Conservation (phyloP, 176 grass and related monocot genomes). For the Carex parvula region DNA sequence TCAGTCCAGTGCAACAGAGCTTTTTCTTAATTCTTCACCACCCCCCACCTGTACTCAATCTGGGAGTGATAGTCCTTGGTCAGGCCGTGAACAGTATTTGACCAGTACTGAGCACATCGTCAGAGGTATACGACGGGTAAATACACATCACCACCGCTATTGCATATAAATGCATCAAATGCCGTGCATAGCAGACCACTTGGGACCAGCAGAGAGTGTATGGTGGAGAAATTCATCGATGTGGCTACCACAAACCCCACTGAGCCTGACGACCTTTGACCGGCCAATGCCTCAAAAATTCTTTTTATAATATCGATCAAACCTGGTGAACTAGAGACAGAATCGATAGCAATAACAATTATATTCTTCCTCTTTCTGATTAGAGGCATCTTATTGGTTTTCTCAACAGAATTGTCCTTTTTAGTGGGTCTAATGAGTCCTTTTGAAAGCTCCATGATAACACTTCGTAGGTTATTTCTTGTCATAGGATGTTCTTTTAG, state of each 20-base stretch:
- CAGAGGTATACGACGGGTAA: constrained; percentile 60
- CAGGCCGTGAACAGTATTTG: constrained; percentile 67
- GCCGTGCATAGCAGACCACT: constrained; percentile 51
- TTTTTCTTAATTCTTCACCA: constrained; percentile 75
- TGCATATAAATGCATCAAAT: constrained; percentile 95
- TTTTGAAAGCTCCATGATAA: constrained; percentile 47
- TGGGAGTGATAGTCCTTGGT: constrained; percentile 83
- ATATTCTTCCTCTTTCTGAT: constrained; percentile 56
- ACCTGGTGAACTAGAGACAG: constrained; percentile 36
- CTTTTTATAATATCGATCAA: constrained; percentile 57
- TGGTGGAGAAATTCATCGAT: constrained; percentile 46
- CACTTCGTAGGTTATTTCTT: constrained; percentile 47
- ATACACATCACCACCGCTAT: constrained; percentile 70
- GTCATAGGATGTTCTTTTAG: constrained; percentile 5
- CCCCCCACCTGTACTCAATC: constrained; percentile 88
- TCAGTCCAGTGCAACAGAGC: constrained; percentile 64
- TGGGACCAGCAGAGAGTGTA: constrained; percentile 47
- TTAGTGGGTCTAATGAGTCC: constrained; percentile 17
- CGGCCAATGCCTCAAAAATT: constrained; percentile 41
- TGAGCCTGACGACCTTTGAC: constrained; percentile 28
- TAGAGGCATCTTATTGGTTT: constrained; percentile 40
- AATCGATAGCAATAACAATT: constrained; percentile 66
- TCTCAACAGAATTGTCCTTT: constrained; percentile 38
- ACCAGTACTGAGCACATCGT: constrained; percentile 55
- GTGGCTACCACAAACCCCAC: constrained; percentile 67